Base-by-base conservation (phyloP, 2,329 filamentous ascomycete genomes). In the Metarhizium brunneum region DNA sequence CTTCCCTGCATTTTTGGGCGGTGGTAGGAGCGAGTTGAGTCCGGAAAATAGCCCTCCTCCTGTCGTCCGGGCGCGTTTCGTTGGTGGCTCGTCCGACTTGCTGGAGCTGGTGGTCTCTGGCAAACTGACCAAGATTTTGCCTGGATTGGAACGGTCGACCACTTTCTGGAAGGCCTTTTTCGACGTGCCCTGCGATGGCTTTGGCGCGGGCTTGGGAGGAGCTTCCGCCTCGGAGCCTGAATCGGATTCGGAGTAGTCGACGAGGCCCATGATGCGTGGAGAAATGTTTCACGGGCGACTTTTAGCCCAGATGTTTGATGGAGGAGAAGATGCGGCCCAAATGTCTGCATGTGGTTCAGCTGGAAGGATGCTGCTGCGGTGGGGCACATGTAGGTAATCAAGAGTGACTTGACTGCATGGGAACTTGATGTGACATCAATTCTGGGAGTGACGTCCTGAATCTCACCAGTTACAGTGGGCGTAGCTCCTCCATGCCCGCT, bases 21-120 rank as follows among this genome's bases (percentile, higher is more conserved):
- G 79, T 2, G 92, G 92, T 20, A 97, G 78, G 62, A 96, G 84
- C 2, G 90, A 85, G 68, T 92, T 94, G 75, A 96, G 94, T 2
- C 86, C 88, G 53, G 87, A 81, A 64, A 95, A 92, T 4, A 81
- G 79, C 32, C 85, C 83, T 3, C 80, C 80, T 7, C 71, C 65
- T 3, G 63, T 64, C 2, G 81, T 82, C 52, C 84, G 84, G 18
- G 81, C 78, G 57, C 86, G 85, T 68, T 96, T 96, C 1, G 86
- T 77, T 0, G 88, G 86, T 0, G 86, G 66, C 30, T 66, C 70
- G 32, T 66, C 63, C 30, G 14, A 2, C n/a, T 55, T 54, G 25
- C 58, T 50, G 3, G 59, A 18, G 54, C 68, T 71, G 29, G 71
- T 67, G 43, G 76, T 66, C 20, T 82, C 76, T 3, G 90, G 85